These are phyloP conservation scores for Parsonsia alboflavescens DNA, from an alignment of 257 asterid genomes.

Conservation along the genomic window DNA sequence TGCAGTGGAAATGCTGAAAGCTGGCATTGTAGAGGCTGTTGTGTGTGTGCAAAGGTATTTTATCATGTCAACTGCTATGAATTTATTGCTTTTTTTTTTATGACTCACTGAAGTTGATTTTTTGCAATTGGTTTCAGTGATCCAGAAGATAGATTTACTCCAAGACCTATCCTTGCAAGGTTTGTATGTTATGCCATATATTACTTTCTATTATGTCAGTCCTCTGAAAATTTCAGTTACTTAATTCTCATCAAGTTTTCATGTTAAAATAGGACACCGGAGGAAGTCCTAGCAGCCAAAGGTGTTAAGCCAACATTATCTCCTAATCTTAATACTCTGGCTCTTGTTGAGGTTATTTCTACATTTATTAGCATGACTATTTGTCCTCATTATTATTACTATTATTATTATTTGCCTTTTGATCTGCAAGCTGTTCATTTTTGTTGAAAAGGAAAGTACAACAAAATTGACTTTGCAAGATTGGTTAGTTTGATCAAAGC, in stretches of 20 bases:
- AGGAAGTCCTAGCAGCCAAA: slow-evolving; percentile 94
- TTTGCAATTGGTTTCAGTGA: slow-evolving; percentile 47
- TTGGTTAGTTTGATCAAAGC: neutral
- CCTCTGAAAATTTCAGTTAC: slow-evolving; percentile 5
- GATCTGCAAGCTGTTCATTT: neutral
- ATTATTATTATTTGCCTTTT: neutral
- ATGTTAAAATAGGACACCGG: slow-evolving; percentile 70
- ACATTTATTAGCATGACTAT: slow-evolving; percentile 15
- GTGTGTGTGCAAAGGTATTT: slow-evolving; percentile 86
- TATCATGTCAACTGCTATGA: neutral
- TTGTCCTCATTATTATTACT: neutral
- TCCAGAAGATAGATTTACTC: slow-evolving; percentile 92
- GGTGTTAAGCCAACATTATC: slow-evolving; percentile 98
- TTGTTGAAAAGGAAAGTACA: neutral
- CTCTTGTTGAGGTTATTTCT: slow-evolving; percentile 76
- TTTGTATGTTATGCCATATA: slow-evolving; percentile 13
- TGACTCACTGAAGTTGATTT: neutral
- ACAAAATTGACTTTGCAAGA: neutral
- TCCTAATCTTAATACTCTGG: slow-evolving; percentile 92
- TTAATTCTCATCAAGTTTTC: slow-evolving; percentile 10
- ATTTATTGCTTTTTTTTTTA: neutral
- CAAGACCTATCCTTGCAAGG: slow-evolving; percentile 95
- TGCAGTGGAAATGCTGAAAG: slow-evolving; percentile 90
- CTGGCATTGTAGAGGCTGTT: slow-evolving; percentile 96
- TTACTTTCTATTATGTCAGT: slow-evolving; percentile 1